Conservation (phyloP, 805 yeast genomes). For the Schizosaccharomyces osmophilus region DNA sequence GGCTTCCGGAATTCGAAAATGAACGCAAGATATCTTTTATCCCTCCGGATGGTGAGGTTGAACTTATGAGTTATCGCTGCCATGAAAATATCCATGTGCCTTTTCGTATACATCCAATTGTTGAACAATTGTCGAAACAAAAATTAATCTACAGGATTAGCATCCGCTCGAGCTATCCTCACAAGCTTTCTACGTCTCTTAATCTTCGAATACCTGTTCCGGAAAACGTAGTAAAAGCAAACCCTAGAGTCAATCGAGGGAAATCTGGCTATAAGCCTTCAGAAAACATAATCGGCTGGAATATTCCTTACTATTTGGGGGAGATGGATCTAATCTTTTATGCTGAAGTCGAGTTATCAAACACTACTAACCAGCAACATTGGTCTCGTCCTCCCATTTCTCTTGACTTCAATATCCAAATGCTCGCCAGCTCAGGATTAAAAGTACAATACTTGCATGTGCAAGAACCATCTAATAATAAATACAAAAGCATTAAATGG, state of each 20-base stretch:
- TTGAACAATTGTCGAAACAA: conserved; percentile 21
- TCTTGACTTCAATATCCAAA: conserved; percentile 39
- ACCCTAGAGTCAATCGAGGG: conserved; percentile 22
- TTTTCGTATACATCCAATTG: conserved; percentile 35
- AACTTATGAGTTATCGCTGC: conserved; percentile 50
- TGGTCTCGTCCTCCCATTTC: conserved; percentile 63
- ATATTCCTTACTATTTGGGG: conserved; percentile 41
- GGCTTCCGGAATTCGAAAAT: conserved; percentile 39
- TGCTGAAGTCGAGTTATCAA: conserved; percentile 24
- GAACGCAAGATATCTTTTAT: conserved; percentile 43
- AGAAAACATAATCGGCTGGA: conserved; percentile 45
- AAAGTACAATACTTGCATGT: conserved; percentile 50
- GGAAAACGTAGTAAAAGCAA: conserved; percentile 26
- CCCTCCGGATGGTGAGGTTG: conserved; percentile 77
- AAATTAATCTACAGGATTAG: conserved; percentile 33
- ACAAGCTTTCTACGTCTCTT: conserved; percentile 37
- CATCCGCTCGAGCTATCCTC: conserved; percentile 31
- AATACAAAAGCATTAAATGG: conserved; percentile 60
- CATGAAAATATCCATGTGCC: conserved; percentile 42
- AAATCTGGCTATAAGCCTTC: conserved; percentile 45
- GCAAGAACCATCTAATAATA: conserved; percentile 23
- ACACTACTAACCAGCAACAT: conserved; percentile 12
- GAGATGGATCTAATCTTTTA: conserved; percentile 35
- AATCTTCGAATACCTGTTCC: conserved; percentile 47
- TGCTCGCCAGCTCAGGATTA: conserved; percentile 57